Evolutionary conservation across 345 rosid genomes (phyloP), one percentile per base, ranked within the genome.

Genomic region (Eucalyptus cloeziana): DNA sequence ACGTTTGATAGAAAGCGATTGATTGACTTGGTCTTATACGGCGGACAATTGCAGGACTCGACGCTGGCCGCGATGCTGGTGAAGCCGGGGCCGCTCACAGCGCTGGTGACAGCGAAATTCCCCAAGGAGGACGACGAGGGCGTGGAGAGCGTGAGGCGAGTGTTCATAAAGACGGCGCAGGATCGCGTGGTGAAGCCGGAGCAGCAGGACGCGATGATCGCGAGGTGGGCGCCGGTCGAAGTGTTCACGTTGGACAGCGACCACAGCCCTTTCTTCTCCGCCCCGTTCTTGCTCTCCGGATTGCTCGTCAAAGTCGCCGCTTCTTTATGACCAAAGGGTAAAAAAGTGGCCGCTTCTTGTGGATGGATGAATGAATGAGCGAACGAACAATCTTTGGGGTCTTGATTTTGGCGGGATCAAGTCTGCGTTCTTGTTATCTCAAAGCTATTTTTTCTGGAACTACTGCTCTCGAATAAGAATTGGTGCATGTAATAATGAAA

Each of bases 221-320:
- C 64, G 89, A 86, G 86, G 89, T 97, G 99, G 99, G 95, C 96
- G 2, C 98, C 99, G 49, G 90, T 86, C 7, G 89, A 94, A 88
- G 96, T 91, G 10, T 95, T 88, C 86, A 91, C 76, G 54, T 16
- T 97, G 93, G 98, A 96, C 10, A 91, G 93, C 16, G 99, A 97
- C 89, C 99, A 97, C 91, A 95, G 96, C 90, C 99, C 99, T 8
- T 94, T 94, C 86, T 97, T 97, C 92, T 96, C 99, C 40, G 88
- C 94, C 86, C 96, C 99, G 5, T 94, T 95, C 88, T 50, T 88
- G 89, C 97, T 97, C 88, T 91, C 91, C 43, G 99, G 98, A 81
- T 86, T 95, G 86, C 96, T 97, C 44, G 87, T 96, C 76, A 94
- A 97, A 91, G 95, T 95, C 40, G 95, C 94, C 4, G 88, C 94